Evolutionary conservation across 306 rosid genomes (phyloP).

Genomic region (Albizia julibrissin): DNA sequence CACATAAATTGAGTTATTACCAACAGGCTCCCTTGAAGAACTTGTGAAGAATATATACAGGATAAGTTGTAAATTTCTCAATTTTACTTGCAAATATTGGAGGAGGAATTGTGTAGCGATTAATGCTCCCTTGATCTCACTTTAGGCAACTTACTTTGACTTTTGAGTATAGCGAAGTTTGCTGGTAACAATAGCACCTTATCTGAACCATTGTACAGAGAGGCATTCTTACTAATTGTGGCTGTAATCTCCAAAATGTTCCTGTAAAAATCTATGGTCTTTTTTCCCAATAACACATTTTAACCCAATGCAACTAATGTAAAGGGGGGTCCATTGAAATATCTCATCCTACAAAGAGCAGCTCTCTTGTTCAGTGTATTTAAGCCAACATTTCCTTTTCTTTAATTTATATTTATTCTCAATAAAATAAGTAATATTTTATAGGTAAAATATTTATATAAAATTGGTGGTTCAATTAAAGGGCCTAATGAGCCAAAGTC

Average conservation of each 20-base stretch:
- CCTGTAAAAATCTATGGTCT: neutral
- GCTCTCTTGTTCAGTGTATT: neutral
- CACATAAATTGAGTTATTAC: neutral
- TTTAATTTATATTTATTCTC: neutral
- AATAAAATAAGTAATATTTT: no score
- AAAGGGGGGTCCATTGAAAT: neutral
- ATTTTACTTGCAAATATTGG: neutral
- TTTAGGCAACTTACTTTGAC: neutral
- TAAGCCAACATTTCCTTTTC: neutral
- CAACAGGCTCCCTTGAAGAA: neutral
- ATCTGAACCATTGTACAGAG: neutral
- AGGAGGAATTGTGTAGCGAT: no score
- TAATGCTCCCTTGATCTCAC: neutral
- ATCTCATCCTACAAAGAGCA: neutral
- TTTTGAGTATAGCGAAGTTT: neutral
- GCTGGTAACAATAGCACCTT: neutral
- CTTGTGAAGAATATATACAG: neutral
- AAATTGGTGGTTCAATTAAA: no score
- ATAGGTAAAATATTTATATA: neutral
- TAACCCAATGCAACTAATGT: neutral
- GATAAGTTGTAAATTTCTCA: neutral
- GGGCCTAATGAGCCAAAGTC: no score
- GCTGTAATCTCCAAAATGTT: neutral
- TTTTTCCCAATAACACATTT: neutral
- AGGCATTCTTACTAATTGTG: neutral